Evolutionary conservation across 257 asterid species (phyloP).

Genomic region (Solanum neorickii): DNA sequence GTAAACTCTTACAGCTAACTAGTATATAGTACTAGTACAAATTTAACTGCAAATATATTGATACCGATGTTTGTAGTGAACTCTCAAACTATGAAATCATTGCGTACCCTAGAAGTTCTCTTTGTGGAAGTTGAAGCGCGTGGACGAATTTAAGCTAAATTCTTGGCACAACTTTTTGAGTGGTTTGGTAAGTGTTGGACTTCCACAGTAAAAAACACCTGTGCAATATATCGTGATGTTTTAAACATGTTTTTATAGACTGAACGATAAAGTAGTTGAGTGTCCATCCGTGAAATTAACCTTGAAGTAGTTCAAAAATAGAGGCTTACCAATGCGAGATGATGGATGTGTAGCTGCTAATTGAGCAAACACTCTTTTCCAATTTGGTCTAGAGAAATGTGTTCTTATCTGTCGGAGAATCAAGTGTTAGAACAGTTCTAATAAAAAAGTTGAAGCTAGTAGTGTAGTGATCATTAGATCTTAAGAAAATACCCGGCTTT

Average conservation of each 20-base stretch:
- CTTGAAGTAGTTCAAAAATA: not conserved
- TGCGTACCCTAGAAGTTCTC: constrained; percentile 54
- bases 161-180: constrained; percentile 57
- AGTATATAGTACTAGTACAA: not conserved
- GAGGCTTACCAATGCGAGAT: constrained; percentile 51
- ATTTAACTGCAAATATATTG: not conserved
- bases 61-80: not conserved
- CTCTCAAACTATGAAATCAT: not conserved
- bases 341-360: constrained; percentile 45
- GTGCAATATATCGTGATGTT: constrained; percentile 20
- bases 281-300: not conserved
- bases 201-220: constrained; percentile 94
- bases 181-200: constrained; percentile 44
- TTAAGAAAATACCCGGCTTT: constrained; percentile 42
- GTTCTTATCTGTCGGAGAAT: constrained; percentile 50
- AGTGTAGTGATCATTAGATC: not conserved
- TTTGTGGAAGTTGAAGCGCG: constrained; percentile 82
- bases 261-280: not conserved
- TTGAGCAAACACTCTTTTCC: constrained; percentile 62
- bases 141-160: constrained; percentile 51
- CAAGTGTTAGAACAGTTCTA: not conserved
- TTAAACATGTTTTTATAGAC: not conserved
- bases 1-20: not conserved
- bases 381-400: constrained; percentile 89
- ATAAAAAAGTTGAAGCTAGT: not conserved